Percentiles rank a stretch among this genome's conserved stretches.
Conservation (phyloP, 140 eudicot genomes). For the Eryngium alpinum region DNA sequence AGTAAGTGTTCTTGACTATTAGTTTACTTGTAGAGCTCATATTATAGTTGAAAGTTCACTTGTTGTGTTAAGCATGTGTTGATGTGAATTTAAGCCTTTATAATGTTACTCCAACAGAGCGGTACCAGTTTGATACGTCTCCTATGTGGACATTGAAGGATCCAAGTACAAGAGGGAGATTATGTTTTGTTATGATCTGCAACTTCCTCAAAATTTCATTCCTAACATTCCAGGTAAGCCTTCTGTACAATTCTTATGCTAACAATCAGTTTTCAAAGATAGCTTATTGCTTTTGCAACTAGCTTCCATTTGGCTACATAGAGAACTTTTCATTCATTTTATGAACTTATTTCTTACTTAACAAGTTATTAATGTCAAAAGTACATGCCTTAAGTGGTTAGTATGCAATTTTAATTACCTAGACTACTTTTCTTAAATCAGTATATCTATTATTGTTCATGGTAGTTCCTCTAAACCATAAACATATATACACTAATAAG, state of each 20-base stretch:
- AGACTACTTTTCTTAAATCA: not conserved
- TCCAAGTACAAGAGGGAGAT: slow-evolving; percentile 86
- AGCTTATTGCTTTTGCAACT: not conserved
- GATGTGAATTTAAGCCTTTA: not conserved
- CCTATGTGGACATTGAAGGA: slow-evolving; percentile 75
- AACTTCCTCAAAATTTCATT: slow-evolving; percentile 66
- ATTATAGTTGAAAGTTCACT: not conserved
- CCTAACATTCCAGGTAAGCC: slow-evolving; percentile 67
- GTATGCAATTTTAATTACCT: not conserved
- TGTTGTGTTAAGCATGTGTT: not conserved
- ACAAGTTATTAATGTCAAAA: not conserved
- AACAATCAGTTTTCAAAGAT: not conserved
- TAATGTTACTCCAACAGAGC: slow-evolving; percentile 35
- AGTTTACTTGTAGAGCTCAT: not conserved
- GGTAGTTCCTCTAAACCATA: not conserved
- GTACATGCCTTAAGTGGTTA: not conserved
- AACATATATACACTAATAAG: not conserved
- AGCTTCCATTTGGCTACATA: not conserved
- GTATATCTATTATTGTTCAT: not conserved
- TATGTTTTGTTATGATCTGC: slow-evolving; percentile 79
- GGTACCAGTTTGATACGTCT: slow-evolving; percentile 67
- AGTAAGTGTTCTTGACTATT: slow-evolving; percentile 27
- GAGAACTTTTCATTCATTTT: not conserved
- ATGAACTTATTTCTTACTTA: not conserved
- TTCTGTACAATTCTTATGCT: not conserved